Base-by-base conservation (phyloP, 139 green algal species). In the Volvox reticuliferus region DNA sequence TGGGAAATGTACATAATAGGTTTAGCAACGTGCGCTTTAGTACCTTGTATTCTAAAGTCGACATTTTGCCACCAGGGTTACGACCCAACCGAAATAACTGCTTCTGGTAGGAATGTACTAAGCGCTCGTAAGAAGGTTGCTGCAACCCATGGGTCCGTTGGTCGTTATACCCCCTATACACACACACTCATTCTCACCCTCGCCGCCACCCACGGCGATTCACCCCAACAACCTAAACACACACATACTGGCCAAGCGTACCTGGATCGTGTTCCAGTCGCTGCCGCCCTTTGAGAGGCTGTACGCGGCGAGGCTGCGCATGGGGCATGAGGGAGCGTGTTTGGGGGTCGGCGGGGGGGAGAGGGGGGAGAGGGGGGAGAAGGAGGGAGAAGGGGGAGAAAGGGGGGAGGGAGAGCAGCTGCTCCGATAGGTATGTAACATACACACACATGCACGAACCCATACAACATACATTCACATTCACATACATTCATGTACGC, bases 251-350 rank as follows among this genome's bases (percentile, higher is more conserved):
- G 12, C 61, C 81, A 13, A 30, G 1, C 61, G 0, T 44, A 95
- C 93, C 85, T 96, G 91, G 69, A 98, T 96, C 14, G 67, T 95
- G 62, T 87, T 76, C 97, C 97, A 99, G 94, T 98, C 97, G 62
- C 86, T 95, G 71, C 97, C 97, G 55, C 96, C 96, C 21, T n/a
- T 94, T 88, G 67, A 93, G 16, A 98, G 88, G 24, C 81, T 94
- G 94, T 99, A 99, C 1, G 97, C 95, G 87, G 97, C 55, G 33
- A 96, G 50, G 26, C 86, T 83, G 84, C 12, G 62, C 30, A 17
- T 36, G 37, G 65, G 37, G 55, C 50, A 55, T 37, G 50, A 55
- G 55, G 22, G 44, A 36, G 32, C 19, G 75, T 30, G n/a, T 35
- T 3, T 35, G 36, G 26, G 36, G 35, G 37, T 18, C 24, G 78